A percentile compares a stretch with the other conserved stretches of the same genome.
Conservation (phyloP, 352 stramenopile genomes). For the Pythium monospermum region DNA sequence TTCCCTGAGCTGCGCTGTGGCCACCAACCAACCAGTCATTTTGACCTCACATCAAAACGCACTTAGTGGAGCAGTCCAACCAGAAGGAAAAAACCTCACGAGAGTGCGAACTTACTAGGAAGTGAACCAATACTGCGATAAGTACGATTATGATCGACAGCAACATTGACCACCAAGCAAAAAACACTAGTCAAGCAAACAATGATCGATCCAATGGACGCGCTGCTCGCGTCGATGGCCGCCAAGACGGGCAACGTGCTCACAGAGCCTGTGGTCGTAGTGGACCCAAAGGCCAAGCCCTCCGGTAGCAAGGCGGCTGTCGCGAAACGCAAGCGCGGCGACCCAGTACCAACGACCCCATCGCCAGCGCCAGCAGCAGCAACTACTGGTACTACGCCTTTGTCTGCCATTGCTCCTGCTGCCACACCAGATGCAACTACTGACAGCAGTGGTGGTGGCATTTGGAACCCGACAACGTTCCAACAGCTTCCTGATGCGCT, state of each 20-base stretch:
- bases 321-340: conserved; percentile 20
- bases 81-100: neutral
- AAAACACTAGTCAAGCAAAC: neutral
- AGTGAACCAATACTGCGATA: neutral
- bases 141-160: too few species aligned
- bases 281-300: conserved; percentile 1
- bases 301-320: neutral
- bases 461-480: conserved; percentile 24
- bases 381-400: neutral
- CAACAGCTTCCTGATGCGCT: conserved; percentile 19
- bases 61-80: neutral
- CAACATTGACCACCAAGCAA: neutral
- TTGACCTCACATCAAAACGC: neutral
- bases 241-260: conserved; percentile 65
- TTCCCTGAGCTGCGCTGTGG: too few species aligned
- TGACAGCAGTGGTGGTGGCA: too few species aligned
- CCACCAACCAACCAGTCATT: neutral
- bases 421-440: too few species aligned
- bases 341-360: too few species aligned
- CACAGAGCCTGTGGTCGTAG: conserved; percentile 3
- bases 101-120: neutral
- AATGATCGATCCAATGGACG: conserved; percentile 50
- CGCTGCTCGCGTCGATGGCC: conserved; percentile 81
- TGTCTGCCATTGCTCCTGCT: neutral
- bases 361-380: too few species aligned